Evolutionary conservation across 192 early-diverging fungal species (phyloP).

Genomic region (Coemansia erecta): DNA sequence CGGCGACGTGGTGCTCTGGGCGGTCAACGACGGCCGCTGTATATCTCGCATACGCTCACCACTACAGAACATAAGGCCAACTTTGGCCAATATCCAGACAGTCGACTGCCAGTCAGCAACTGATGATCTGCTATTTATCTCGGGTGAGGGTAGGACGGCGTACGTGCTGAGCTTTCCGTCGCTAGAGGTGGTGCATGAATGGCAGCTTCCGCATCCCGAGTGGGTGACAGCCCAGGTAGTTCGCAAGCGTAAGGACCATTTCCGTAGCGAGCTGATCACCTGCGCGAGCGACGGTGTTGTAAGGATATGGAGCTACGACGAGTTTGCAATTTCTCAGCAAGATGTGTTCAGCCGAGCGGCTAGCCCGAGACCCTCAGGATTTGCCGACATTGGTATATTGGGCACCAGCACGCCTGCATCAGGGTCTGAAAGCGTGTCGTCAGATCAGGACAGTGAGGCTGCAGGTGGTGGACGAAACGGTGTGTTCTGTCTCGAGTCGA

Average conservation of each 20-base stretch:
- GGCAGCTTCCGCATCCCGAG: slow-evolving; percentile 38
- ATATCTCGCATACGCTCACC: slow-evolving; percentile 34
- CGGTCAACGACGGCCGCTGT: slow-evolving; percentile 40
- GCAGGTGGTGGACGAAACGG: slow-evolving; percentile 2
- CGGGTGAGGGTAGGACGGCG: slow-evolving; percentile 24
- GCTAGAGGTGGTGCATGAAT: slow-evolving; percentile 45
- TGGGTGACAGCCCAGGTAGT: slow-evolving; percentile 39
- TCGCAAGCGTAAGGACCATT: slow-evolving; percentile 43
- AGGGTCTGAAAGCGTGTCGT: slow-evolving; percentile 18
- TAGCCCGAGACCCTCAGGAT: slow-evolving; percentile 12
- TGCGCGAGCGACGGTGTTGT: slow-evolving; percentile 42
- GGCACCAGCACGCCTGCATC: slow-evolving; percentile 9
- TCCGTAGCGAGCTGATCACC: slow-evolving; percentile 47
- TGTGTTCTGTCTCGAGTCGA: slow-evolving; percentile 33
- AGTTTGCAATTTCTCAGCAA: slow-evolving; percentile 47
- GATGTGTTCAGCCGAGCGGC: slow-evolving; percentile 34
- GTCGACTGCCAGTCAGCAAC: slow-evolving; percentile 42
- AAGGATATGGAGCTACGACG: slow-evolving; percentile 49
- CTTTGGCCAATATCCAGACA: slow-evolving; percentile 27
- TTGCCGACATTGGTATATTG: slow-evolving; percentile 1
- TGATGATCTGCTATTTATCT: slow-evolving; percentile 43
- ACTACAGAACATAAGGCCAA: slow-evolving; percentile 29
- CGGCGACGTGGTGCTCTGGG: slow-evolving; percentile 44
- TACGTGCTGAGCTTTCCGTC: slow-evolving; percentile 46
- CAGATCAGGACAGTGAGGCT: slow-evolving; percentile 12